Percentiles rank a stretch among this genome's conserved stretches.
Evolutionary conservation across 352 stramenopile genomes (phyloP).

Genomic region (Phytophthora multivora): DNA sequence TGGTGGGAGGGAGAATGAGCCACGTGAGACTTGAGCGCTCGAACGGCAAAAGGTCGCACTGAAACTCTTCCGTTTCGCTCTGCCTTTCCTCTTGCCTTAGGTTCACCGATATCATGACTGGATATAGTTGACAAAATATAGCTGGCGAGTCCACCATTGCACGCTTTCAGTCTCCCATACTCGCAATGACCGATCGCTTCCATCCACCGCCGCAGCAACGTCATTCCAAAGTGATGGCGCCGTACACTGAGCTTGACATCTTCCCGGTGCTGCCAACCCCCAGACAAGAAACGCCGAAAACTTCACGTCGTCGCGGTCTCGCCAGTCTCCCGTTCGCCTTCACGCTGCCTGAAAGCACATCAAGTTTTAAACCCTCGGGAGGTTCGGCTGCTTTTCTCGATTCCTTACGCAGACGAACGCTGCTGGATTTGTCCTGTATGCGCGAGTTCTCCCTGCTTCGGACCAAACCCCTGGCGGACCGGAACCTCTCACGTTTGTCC

Average conservation of each 20-base stretch:
- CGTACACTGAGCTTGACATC: conserved; percentile 29
- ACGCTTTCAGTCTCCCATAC: background rate
- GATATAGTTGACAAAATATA: conserved; percentile 22
- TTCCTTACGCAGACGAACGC: conserved; percentile 39
- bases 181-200: conserved; percentile 14
- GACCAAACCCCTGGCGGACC: conserved; percentile 38
- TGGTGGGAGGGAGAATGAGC: conserved; percentile 18
- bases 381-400: conserved; percentile 33
- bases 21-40: conserved; percentile 4
- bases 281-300: background rate
- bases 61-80: conserved; percentile 9
- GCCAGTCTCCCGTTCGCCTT: conserved; percentile 27
- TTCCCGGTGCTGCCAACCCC: conserved; percentile 11
- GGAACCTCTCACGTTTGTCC: conserved; percentile 48
- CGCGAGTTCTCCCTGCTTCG: conserved; percentile 52
- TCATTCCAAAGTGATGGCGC: conserved; percentile 5
- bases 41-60: conserved; percentile 23
- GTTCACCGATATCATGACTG: background rate
- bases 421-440: conserved; percentile 62
- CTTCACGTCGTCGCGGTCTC: conserved; percentile 19
- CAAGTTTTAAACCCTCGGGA: conserved; percentile 1
- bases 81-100: conserved; percentile 13
- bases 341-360: conserved; percentile 12
- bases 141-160: conserved; percentile 2
- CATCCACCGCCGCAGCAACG: conserved; percentile 5